Evolutionary conservation across 331 rosid species (phyloP), one percentile per base, ranked within the genome.

Genomic region (Acacia concinna): DNA sequence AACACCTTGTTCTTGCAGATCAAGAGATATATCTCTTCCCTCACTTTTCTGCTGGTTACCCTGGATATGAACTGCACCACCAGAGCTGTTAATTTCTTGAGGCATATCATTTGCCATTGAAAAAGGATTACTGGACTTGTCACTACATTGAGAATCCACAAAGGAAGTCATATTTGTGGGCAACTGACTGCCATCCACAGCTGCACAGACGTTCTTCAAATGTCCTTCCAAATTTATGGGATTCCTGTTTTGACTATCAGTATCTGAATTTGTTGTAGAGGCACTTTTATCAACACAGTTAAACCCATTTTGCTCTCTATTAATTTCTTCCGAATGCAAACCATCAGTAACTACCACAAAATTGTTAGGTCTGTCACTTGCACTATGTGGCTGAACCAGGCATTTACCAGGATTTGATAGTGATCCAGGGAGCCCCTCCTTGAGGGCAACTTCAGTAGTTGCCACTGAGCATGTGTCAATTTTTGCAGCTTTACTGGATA

Each of bases 401-500:
- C 79, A 78, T 80, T 81, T 90, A 68, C 81, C 84, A 68, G 78
- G 74, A 77, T 85, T 86, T 81, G 91, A 71, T 69, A 82, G 87
- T 2, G 75, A 79, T 5, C 82, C 73, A 6, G 84, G 15, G 49
- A 69, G 27, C 72, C 88, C 89, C 78, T 95, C 97, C 84, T 83
- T 88, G 67, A 52, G 41, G 82, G 73, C 71, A 75, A 82, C 88
- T 66, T 89, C 92, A 14, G 78, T 80, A 64, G 83, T 57, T 72
- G 52, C 78, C 34, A 73, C 62, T n/a, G 83, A 72, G 71, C 71
- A 68, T 25, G 86, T 52, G 75, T 89, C 99, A 68, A 76, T 73
- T 81, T 86, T 91, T 72, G 93, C 90, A 86, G 92, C 91, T 82
- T 84, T 89, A 68, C 93, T 81, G 78, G 97, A 88, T 73, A 96